Base-by-base conservation (phyloP, 768 basidiomycete genomes). In the Gyrodon lividus region DNA sequence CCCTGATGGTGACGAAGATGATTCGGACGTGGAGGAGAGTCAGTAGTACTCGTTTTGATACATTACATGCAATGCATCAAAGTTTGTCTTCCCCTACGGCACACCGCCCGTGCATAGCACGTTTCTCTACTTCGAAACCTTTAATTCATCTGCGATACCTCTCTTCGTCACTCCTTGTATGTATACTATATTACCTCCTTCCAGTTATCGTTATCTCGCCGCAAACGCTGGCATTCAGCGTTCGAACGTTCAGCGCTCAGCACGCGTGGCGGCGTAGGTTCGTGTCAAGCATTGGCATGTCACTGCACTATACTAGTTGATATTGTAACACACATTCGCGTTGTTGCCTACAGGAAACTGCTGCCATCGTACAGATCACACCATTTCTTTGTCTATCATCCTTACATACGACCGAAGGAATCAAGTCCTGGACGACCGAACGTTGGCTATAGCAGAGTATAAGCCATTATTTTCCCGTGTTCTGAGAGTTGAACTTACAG, bases 361-460 rank as follows among this genome's bases (percentile, higher is more conserved):
- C 17, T 39, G 22, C n/a, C 28, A 16, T 31, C 38, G 24, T 14
- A 22, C 20, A 48, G 24, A 13, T 10, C 22, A 23, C 34, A 41
- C 13, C 17, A 2, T 37, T 6, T 16, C 9, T 28, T 16, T 19
- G 19, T 10, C 37, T 20, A 39, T 37, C 35, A 8, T 28, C 34
- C 10, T 51, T 40, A 68, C n/a, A 30, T 24, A 2, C 66, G 67
- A 45, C 67, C 66, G 43, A 54, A 26, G 9, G 46, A 17, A 46
- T 71, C 70, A n/a, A 72, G 60, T 14, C 55, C 5, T 10, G 68
- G 66, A 22, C 71, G 66, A 35, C 65, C 62, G 22, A 60, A 64
- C 2, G 57, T 43, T 2, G 55, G 46, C 70, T 71, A 26, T 47
- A n/a, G 33, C 17, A 4, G 3, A 10, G 30, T 30, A 37, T 63